These are phyloP conservation scores for Neopestalotiopsis sp. DNA, from an alignment of 2,329 filamentous ascomycete genomes.

Conservation along the genomic window DNA sequence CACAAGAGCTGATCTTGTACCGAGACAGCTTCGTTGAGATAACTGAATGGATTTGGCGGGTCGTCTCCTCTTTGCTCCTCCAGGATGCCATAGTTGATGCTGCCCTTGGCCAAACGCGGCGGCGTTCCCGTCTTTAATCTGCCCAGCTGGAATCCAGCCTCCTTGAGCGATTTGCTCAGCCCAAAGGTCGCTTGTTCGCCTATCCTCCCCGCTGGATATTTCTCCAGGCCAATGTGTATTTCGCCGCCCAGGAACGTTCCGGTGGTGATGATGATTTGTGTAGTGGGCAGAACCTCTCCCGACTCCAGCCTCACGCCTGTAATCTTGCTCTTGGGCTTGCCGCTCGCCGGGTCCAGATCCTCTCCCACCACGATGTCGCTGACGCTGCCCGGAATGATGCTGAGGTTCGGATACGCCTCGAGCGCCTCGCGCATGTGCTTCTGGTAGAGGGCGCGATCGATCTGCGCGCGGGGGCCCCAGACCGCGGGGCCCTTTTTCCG, in stretches of 20 bases:
- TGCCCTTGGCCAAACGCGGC: conserved; percentile 79
- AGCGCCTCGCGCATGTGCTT: conserved; percentile 91
- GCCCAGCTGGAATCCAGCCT: conserved; percentile 88
- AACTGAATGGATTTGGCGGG: conserved; percentile 89
- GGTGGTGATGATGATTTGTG: conserved; percentile 89
- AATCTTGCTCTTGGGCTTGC: conserved; percentile 70
- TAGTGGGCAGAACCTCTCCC: conserved; percentile 80
- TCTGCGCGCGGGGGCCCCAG: conserved; percentile 96
- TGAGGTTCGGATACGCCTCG: conserved; percentile 75
- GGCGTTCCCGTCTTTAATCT: conserved; percentile 96
- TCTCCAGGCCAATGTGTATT: conserved; percentile 90
- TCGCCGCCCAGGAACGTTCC: conserved; percentile 95
- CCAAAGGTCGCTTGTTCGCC: conserved; percentile 93
- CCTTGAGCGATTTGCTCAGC: conserved; percentile 84
- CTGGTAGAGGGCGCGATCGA: conserved; percentile 88
- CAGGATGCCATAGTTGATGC: conserved; percentile 78
- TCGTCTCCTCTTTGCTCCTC: conserved; percentile 81
- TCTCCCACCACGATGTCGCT: conserved; percentile 84
- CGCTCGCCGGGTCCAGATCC: conserved; percentile 48
- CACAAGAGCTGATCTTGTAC: conserved; percentile 86
- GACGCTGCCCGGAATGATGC: conserved; percentile 83
- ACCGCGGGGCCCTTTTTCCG: conserved; percentile 90
- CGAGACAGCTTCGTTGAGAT: conserved; percentile 77
- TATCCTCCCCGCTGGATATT: conserved; percentile 86
- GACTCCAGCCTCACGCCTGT: conserved; percentile 86